These are phyloP conservation scores for Oryza officinalis DNA, from an alignment of 176 grass and related monocot genomes.

Conservation along the genomic window DNA sequence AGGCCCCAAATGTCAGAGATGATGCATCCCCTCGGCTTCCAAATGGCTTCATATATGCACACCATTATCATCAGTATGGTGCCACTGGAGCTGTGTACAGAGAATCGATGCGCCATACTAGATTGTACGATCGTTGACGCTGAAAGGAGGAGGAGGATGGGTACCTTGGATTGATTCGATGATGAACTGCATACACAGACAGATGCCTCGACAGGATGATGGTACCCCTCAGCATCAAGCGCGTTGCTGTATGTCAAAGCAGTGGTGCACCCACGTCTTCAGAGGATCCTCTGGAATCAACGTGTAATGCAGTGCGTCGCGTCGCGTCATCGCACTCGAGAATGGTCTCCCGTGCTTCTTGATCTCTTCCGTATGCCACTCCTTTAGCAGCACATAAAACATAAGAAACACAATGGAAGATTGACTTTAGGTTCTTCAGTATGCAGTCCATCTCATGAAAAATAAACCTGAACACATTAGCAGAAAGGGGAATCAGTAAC, in stretches of 20 bases:
- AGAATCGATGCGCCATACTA: constrained; percentile 4
- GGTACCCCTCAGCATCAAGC: constrained; percentile 27
- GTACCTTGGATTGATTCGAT: constrained; percentile 30
- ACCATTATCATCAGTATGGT: constrained; percentile 2
- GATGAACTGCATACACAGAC: constrained; percentile 24
- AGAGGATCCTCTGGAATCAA: constrained; percentile 9
- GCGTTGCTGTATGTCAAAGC: constrained; percentile 35
- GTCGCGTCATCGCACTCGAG: constrained; percentile 32
- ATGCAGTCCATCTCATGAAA: constrained; percentile 25
- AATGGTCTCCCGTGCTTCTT: not conserved
- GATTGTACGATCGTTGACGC: constrained; percentile 33
- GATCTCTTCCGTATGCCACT: not conserved
- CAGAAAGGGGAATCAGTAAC: not conserved
- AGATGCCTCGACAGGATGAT: constrained; percentile 28
- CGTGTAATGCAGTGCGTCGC: constrained; percentile 15
- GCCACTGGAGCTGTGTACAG: constrained; percentile 17
- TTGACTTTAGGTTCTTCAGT: not conserved
- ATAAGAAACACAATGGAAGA: not conserved
- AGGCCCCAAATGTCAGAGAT: constrained; percentile 18
- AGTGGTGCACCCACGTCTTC: constrained; percentile 14
- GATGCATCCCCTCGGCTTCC: not conserved
- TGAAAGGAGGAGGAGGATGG: constrained; percentile 20
- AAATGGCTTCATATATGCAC: not conserved
- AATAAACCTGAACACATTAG: constrained; percentile 29
- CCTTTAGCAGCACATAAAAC: not conserved